Evolutionary conservation across 108 stramenopile genomes (phyloP).

Genomic region (Ochromonas danica): DNA sequence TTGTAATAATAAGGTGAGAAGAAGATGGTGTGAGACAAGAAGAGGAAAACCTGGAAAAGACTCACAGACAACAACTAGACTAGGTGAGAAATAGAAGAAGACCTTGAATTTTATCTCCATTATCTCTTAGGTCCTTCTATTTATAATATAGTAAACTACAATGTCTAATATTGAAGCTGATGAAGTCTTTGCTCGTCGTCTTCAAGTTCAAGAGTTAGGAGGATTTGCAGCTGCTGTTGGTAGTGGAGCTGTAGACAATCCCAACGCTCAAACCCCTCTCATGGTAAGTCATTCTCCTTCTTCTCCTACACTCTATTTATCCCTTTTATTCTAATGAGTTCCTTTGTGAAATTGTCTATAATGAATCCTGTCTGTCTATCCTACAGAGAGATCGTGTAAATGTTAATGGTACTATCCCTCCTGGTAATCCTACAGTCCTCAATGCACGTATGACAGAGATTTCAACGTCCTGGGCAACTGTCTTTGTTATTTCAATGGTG

Average conservation of each 20-base stretch:
- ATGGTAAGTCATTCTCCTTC: too few species aligned
- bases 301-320: not conserved
- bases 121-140: too few species aligned
- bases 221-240: not conserved
- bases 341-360: too few species aligned
- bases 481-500: not conserved
- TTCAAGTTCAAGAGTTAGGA: slow-evolving; percentile 35
- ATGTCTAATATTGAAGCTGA: slow-evolving; percentile 4
- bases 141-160: not conserved
- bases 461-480: slow-evolving; percentile 1
- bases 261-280: slow-evolving; percentile 24
- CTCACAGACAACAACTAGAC: too few species aligned
- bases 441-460: slow-evolving; percentile 32
- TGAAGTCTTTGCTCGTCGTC: slow-evolving; percentile 29
- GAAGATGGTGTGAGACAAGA: too few species aligned
- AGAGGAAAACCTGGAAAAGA: too few species aligned
- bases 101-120: too few species aligned
- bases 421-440: slow-evolving; percentile 28
- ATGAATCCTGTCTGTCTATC: too few species aligned
- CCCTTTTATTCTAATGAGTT: too few species aligned
- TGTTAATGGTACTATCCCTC: not conserved
- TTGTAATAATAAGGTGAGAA: too few species aligned
- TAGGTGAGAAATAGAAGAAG: too few species aligned
- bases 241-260: too few species aligned
- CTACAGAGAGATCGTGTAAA: not conserved